phyloP scores from a whole-genome alignment of 768 basidiomycete genomes.

The Russula emetica region DNA sequence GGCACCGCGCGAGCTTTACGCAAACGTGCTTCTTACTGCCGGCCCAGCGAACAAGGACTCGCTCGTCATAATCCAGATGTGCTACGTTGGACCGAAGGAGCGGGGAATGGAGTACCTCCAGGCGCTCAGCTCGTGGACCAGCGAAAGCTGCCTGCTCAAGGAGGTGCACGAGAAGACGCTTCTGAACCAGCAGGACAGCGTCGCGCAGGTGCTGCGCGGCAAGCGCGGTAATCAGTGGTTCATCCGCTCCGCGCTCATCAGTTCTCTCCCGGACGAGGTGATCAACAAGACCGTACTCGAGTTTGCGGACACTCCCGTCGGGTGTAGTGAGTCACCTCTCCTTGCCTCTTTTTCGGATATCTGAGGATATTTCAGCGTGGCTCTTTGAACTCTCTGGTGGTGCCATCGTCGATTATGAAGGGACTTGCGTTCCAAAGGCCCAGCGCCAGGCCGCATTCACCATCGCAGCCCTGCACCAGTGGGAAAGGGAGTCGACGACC shows the following conservation, averaged over 20 bases:
- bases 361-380: slow-evolving; percentile 56
- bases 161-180: slow-evolving; percentile 91
- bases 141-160: slow-evolving; percentile 79
- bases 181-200: slow-evolving; percentile 84
- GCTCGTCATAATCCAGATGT: slow-evolving; percentile 87
- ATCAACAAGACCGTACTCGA: slow-evolving; percentile 77
- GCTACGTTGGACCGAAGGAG: slow-evolving; percentile 74
- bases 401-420: slow-evolving; percentile 66
- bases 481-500: slow-evolving; percentile 79
- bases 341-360: neutral
- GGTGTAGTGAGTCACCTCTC: slow-evolving; percentile 67
- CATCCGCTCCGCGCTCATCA: slow-evolving; percentile 80
- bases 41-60: slow-evolving; percentile 82
- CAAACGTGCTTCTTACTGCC: slow-evolving; percentile 86
- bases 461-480: slow-evolving; percentile 87
- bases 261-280: slow-evolving; percentile 80
- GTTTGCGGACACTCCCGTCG: slow-evolving; percentile 80
- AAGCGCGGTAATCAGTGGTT: slow-evolving; percentile 86
- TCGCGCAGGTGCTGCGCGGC: slow-evolving; percentile 83
- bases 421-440: slow-evolving; percentile 68
- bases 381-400: slow-evolving; percentile 88
- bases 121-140: slow-evolving; percentile 85
- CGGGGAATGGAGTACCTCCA: slow-evolving; percentile 74
- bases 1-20: slow-evolving; percentile 82
- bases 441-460: slow-evolving; percentile 82